A percentile compares a stretch with the other conserved stretches of the same genome.
phyloP scores from a whole-genome alignment of 1,284 basidiomycete species.

The Stereum hirsutum region DNA sequence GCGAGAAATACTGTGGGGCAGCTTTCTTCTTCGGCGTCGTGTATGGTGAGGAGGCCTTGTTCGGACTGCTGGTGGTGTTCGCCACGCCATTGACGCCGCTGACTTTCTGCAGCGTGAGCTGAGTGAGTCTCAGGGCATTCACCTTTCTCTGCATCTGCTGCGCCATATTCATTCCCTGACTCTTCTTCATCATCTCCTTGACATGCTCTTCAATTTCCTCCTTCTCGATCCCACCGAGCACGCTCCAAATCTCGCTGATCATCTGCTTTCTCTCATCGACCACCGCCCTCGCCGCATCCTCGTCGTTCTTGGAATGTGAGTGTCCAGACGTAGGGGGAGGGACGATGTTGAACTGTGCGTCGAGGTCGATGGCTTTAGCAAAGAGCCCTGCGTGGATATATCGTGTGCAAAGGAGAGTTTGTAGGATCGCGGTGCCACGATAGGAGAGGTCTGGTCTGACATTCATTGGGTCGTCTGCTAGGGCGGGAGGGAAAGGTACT shows the following conservation, averaged over 20 bases:
- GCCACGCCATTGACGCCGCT: too few species aligned
- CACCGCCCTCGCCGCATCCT: constrained; percentile 15
- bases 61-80: too few species aligned
- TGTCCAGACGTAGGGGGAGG: too few species aligned
- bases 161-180: constrained; percentile 12
- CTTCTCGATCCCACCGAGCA: constrained; percentile 51
- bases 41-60: too few species aligned
- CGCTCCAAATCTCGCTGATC: constrained; percentile 55
- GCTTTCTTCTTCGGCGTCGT: neutral
- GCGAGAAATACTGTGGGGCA: too few species aligned
- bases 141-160: too few species aligned
- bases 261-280: constrained; percentile 56
- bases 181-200: constrained; percentile 19
- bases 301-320: too few species aligned
- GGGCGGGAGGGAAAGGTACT: constrained; percentile 40
- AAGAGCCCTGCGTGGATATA: constrained; percentile 71
- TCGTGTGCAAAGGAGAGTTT: constrained; percentile 76
- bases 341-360: constrained; percentile 48
- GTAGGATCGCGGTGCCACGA: too few species aligned
- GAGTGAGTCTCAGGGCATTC: too few species aligned
- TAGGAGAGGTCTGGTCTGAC: too few species aligned
- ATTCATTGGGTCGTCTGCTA: constrained; percentile 41
- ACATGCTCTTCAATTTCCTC: constrained; percentile 43
- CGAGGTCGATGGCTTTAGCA: constrained; percentile 65
- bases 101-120: too few species aligned